A percentile compares a stretch with the other conserved stretches of the same genome.
Conservation (phyloP, 2,329 filamentous ascomycete genomes). For the Talaromyces piceae region DNA sequence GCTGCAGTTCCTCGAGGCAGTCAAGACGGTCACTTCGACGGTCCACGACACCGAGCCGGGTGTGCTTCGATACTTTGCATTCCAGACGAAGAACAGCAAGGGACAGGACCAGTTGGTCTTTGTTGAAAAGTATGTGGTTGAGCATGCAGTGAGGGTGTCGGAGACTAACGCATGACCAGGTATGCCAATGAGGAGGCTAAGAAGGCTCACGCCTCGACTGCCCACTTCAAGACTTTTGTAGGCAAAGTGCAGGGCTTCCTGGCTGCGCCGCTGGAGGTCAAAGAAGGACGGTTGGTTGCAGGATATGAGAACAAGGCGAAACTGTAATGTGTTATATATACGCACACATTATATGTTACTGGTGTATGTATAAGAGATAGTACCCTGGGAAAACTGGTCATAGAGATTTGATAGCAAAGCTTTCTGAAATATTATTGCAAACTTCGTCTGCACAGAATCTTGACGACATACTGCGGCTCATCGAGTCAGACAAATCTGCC, state of each 20-base stretch:
- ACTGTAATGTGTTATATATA: too few species aligned
- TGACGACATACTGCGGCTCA: background rate
- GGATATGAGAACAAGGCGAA: conserved; percentile 4
- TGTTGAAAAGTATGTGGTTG: conserved; percentile 3
- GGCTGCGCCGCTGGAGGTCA: conserved; percentile 5
- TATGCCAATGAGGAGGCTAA: conserved; percentile 1
- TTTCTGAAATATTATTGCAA: background rate
- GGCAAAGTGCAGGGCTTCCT: background rate
- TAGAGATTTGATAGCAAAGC: too few species aligned
- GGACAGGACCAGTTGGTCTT: conserved; percentile 6
- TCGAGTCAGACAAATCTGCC: background rate
- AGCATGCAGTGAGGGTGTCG: background rate
- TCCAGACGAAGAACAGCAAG: conserved; percentile 4
- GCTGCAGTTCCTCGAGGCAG: background rate
- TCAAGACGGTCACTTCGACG: background rate
- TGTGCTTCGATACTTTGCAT: conserved; percentile 2
- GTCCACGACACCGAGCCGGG: conserved; percentile 2
- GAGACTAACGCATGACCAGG: too few species aligned
- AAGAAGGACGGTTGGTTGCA: background rate
- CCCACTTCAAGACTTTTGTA: conserved; percentile 2
- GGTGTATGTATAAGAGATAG: too few species aligned
- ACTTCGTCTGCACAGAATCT: background rate
- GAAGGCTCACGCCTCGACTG: background rate
- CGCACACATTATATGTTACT: too few species aligned
- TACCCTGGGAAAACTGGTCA: too few species aligned